These are phyloP conservation scores for Kurtzmaniella fragi DNA, from an alignment of 805 yeast genomes.

Conservation along the genomic window DNA sequence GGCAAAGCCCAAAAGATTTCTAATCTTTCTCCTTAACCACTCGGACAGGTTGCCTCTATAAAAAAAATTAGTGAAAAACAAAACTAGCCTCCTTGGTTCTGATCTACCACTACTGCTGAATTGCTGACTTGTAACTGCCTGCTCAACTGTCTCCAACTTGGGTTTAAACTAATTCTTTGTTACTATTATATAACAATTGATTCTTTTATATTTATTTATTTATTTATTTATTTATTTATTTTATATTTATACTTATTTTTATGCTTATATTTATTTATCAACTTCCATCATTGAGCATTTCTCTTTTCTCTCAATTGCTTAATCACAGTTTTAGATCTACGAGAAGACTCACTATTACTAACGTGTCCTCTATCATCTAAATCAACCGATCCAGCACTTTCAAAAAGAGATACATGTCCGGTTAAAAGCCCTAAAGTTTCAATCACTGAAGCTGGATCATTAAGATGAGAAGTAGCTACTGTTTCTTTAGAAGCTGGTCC, in stretches of 20 bases:
- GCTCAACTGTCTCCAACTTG: too few relatives aligned
- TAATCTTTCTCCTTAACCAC: slow-evolving; percentile 65
- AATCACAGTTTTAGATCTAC: slow-evolving; percentile 34
- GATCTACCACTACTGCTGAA: too few relatives aligned
- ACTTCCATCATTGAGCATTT: background rate
- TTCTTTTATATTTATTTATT: too few relatives aligned
- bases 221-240: too few relatives aligned
- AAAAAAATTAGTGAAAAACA: background rate
- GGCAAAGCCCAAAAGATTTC: slow-evolving; percentile 53
- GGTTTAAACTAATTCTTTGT: too few relatives aligned
- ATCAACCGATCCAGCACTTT: slow-evolving; percentile 70
- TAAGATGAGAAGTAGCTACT: slow-evolving; percentile 76
- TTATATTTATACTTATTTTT: too few relatives aligned
- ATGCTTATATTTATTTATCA: background rate
- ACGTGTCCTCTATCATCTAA: slow-evolving; percentile 77
- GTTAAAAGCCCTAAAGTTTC: slow-evolving; percentile 77
- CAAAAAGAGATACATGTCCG: slow-evolving; percentile 75
- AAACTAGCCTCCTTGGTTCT: too few relatives aligned
- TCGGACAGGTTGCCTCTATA: slow-evolving; percentile 45
- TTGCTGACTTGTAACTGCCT: too few relatives aligned
- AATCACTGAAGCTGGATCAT: slow-evolving; percentile 78
- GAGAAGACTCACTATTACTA: slow-evolving; percentile 40
- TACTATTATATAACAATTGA: too few relatives aligned
- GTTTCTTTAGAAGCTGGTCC: slow-evolving; percentile 90
- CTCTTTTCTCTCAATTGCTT: slow-evolving; percentile 4